A percentile compares a stretch with the other conserved stretches of the same genome.
Conservation (phyloP, 75 land plant genomes). For the Ceratopteris richardii region DNA sequence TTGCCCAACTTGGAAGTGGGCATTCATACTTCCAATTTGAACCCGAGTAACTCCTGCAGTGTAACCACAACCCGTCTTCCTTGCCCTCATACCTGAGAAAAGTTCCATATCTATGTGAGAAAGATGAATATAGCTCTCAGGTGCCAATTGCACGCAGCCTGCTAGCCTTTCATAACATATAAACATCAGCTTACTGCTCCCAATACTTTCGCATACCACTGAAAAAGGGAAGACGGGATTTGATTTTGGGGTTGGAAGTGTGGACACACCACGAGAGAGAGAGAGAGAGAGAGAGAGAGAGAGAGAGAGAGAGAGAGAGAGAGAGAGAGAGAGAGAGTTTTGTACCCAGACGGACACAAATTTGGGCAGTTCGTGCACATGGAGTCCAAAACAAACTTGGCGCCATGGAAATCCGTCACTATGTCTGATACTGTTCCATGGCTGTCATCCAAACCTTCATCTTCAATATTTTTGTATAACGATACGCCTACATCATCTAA, state of each 20-base stretch:
- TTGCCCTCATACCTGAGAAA: conserved; percentile 54
- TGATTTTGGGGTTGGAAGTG: too few relatives aligned
- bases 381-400: conserved; percentile 62
- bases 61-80: conserved; percentile 78
- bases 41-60: conserved; percentile 68
- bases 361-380: conserved; percentile 93
- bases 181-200: too few relatives aligned
- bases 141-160: too few relatives aligned
- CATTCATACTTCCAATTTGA: conserved; percentile 72
- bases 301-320: too few relatives aligned
- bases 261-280: too few relatives aligned
- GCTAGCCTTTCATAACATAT: too few relatives aligned
- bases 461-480: neutral
- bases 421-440: neutral
- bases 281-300: too few relatives aligned
- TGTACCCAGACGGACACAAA: conserved; percentile 75
- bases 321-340: neutral
- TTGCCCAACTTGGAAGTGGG: conserved; percentile 78
- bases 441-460: conserved; percentile 1
- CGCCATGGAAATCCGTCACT: conserved; percentile 1
- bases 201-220: too few relatives aligned
- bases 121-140: too few relatives aligned
- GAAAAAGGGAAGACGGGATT: too few relatives aligned
- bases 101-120: neutral
- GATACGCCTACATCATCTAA: neutral